phyloP scores from a whole-genome alignment of 352 stramenopile species.

The Pythium aquatile region DNA sequence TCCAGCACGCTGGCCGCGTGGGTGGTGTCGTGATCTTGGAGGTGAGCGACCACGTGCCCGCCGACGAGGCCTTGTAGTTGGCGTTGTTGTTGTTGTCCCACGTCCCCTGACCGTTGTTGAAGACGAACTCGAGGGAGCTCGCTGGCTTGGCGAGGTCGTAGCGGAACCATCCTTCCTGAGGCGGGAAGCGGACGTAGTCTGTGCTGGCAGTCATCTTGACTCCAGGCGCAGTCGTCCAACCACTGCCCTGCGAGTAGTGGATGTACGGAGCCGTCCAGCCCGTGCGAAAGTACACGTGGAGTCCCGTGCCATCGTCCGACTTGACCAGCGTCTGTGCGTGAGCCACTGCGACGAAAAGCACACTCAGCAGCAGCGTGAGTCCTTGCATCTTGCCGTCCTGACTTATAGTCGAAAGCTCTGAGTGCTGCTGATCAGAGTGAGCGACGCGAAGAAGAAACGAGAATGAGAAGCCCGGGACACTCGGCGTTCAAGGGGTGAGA shows the following conservation, averaged over 20 bases:
- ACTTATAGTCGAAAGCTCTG: neutral
- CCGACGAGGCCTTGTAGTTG: slow-evolving; percentile 38
- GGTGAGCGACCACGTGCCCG: slow-evolving; percentile 31
- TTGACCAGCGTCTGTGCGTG: slow-evolving; percentile 14
- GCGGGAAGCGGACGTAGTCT: slow-evolving; percentile 35
- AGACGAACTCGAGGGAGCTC: slow-evolving; percentile 34
- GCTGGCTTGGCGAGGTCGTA: slow-evolving; percentile 29
- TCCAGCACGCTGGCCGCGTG: slow-evolving; percentile 14
- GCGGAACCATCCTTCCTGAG: slow-evolving; percentile 42
- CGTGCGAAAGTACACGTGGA: slow-evolving; percentile 51
- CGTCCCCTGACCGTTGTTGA: slow-evolving; percentile 38
- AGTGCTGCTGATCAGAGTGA: neutral
- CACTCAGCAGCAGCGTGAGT: neutral
- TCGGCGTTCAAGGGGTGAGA: neutral
- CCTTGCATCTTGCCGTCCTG: neutral
- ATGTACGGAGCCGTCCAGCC: slow-evolving; percentile 46
- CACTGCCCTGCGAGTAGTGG: slow-evolving; percentile 44
- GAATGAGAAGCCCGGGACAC: neutral
- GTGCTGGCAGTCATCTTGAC: slow-evolving; percentile 32
- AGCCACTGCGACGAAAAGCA: neutral
- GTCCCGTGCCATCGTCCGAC: slow-evolving; percentile 33
- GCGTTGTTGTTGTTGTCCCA: slow-evolving; percentile 44
- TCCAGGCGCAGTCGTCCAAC: slow-evolving; percentile 26
- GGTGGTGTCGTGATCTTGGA: slow-evolving; percentile 10
- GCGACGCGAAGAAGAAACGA: neutral